Evolutionary conservation across 441 rosid species (phyloP).

Genomic region (Pelargonium citronellum): DNA sequence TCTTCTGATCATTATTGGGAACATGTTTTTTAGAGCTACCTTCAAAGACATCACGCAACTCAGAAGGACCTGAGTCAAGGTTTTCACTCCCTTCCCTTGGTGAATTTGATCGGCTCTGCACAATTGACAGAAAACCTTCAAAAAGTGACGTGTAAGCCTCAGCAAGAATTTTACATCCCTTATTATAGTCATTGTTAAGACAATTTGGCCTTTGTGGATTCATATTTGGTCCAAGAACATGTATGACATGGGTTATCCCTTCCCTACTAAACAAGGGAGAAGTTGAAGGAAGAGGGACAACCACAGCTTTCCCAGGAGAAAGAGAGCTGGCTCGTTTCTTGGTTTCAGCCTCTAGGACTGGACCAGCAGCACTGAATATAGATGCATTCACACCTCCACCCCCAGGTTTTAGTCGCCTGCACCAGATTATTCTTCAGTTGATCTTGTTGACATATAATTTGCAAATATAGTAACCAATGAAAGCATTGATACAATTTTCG

Average conservation of each 20-base stretch:
- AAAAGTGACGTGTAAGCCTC: constrained; percentile 76
- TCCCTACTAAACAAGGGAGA: constrained; percentile 62
- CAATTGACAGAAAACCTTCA: constrained; percentile 54
- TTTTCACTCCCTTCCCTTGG: constrained; percentile 25
- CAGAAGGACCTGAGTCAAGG: constrained; percentile 21
- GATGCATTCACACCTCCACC: constrained; percentile 95
- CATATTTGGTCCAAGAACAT: constrained; percentile 97
- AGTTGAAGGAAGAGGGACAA: constrained; percentile 72
- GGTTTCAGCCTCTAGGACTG: constrained; percentile 57
- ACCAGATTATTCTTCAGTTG: constrained; percentile 17
- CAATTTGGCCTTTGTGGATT: constrained; percentile 76
- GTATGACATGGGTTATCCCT: constrained; percentile 81
- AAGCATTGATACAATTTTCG: background rate
- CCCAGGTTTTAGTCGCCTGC: constrained; percentile 88
- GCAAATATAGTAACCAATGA: constrained; percentile 9
- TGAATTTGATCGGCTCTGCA: constrained; percentile 34
- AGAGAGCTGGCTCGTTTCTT: constrained; percentile 51
- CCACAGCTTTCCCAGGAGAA: constrained; percentile 63
- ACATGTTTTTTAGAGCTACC: constrained; percentile 18
- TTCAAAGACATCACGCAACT: constrained; percentile 22
- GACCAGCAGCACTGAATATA: constrained; percentile 70
- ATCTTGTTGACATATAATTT: constrained; percentile 1
- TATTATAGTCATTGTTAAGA: constrained; percentile 57
- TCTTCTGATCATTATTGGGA: constrained; percentile 31
- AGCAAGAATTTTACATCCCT: constrained; percentile 62